Evolutionary conservation across 805 yeast species (phyloP), one percentile per base, ranked within the genome.

Genomic region (Candida loeiensis): DNA sequence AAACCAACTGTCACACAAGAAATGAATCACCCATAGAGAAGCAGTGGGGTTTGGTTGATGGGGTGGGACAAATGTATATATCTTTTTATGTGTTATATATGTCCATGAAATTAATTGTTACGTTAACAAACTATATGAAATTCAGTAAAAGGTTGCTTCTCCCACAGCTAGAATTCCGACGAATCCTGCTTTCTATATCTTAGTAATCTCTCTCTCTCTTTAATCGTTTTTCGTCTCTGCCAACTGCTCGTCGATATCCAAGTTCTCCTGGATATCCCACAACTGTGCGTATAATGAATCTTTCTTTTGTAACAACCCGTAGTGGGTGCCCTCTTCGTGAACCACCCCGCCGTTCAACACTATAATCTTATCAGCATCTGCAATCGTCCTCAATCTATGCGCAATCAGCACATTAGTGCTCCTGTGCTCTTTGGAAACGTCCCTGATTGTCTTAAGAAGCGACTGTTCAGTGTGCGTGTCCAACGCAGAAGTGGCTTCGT

Each of bases 381-480:
- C 95, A 39, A 93, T 85, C 0, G 98, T 93, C 58, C 97, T 74
- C 55, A 91, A 70, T 47, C 99, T 67, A 59, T 93, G 99, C 0
- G 99, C 99, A 61, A 93, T 89, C 50, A 89, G 85, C 4, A 93
- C 80, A 50, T 87, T 85, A 1, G 99, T 93, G 45, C 77, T 79
- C 17, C 76, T 77, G 26, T 47, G 44, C 31, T 56, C 61, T 36
- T 62, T 69, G 58, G 93, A 83, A 17, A 87, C 77, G 2, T 65
- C 54, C 48, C 81, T 75, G 37, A 93, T 83, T 0, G 96, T 90
- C 38, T 73, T 75, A 54, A 93, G 64, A 33, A 93, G 66, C 2
- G 85, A 74, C 59, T 86, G 95, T 55, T 93, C 99, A 0, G 99
- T 93, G 53, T 90, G 95, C 8, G 99, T 93, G 59, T 93, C 99